A percentile compares a stretch with the other conserved stretches of the same genome.
Evolutionary conservation across 768 basidiomycete species (phyloP).

Genomic region (Piloderma croceum): DNA sequence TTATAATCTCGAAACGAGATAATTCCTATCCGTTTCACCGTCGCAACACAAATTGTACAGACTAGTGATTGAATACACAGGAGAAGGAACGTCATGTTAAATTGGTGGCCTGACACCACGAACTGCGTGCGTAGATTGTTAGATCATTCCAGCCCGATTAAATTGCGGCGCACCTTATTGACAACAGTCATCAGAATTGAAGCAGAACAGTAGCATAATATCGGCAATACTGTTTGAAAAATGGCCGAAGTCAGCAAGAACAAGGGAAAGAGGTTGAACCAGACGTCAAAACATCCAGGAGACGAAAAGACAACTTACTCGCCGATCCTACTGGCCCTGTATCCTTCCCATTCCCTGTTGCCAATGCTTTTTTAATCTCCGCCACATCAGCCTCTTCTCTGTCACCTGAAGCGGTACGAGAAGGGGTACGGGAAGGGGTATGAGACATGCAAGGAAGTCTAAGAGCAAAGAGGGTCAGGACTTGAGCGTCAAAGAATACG

Average conservation of each 20-base stretch:
- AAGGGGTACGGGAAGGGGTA: no score
- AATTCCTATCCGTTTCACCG: constrained; percentile 68
- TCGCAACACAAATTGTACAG: constrained; percentile 70
- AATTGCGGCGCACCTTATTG: constrained; percentile 69
- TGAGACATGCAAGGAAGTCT: no score
- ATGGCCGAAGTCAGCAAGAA: constrained; percentile 1
- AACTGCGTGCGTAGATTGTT: constrained; percentile 45
- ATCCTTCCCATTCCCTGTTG: constrained; percentile 31
- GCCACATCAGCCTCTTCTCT: constrained; percentile 43
- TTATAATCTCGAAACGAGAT: constrained; percentile 86
- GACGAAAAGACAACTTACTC: constrained; percentile 12
- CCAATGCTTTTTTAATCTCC: constrained; percentile 49
- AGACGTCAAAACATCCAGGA: background rate
- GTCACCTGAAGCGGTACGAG: no score
- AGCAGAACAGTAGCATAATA: constrained; percentile 84
- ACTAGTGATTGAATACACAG: constrained; percentile 88
- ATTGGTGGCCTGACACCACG: constrained; percentile 87
- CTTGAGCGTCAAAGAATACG: no score
- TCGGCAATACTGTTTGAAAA: constrained; percentile 57
- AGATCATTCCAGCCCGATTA: background rate
- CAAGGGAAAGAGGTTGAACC: constrained; percentile 1
- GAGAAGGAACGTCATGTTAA: constrained; percentile 96
- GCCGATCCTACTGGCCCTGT: constrained; percentile 4
- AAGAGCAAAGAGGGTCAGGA: no score
- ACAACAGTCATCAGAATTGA: constrained; percentile 96